A percentile compares a stretch with the other conserved stretches of the same genome.
These are phyloP conservation scores for Leishmania tropica DNA, from an alignment of 208 protist species.

Conservation along the genomic window DNA sequence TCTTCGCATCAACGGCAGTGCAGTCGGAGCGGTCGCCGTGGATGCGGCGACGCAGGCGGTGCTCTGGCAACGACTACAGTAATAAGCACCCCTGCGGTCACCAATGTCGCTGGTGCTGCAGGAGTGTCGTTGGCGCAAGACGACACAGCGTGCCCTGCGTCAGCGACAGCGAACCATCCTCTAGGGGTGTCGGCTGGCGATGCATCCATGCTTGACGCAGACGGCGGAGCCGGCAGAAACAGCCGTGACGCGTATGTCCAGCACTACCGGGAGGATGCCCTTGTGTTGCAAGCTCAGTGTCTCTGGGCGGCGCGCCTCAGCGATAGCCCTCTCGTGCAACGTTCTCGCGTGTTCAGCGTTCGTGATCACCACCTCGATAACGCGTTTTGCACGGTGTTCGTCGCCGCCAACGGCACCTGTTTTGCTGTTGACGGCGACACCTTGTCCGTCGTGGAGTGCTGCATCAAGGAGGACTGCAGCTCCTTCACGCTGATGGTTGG, in stretches of 20 bases:
- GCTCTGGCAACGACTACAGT: neutral
- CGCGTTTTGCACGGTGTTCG: slow-evolving; percentile 65
- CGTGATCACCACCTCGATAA: slow-evolving; percentile 28
- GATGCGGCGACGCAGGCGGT: neutral
- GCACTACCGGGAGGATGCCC: slow-evolving; percentile 4
- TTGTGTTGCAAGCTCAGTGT: slow-evolving; percentile 48
- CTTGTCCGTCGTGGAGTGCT: slow-evolving; percentile 52
- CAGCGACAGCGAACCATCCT: neutral
- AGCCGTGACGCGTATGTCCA: neutral
- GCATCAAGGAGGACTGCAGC: slow-evolving; percentile 67
- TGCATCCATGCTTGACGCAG: neutral
- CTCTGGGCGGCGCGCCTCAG: slow-evolving; percentile 45
- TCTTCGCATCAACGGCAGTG: neutral
- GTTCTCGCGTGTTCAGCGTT: slow-evolving; percentile 54
- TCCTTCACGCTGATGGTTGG: slow-evolving; percentile 73
- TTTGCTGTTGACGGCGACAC: slow-evolving; percentile 57
- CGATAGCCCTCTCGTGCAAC: slow-evolving; percentile 59
- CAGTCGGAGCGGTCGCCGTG: neutral
- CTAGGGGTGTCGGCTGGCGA: neutral
- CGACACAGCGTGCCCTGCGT: neutral
- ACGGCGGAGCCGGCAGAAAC: neutral
- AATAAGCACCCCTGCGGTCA: neutral
- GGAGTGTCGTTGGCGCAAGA: neutral
- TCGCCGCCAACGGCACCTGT: slow-evolving; percentile 65
- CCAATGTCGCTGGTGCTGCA: neutral